These are phyloP conservation scores for Mortierella sp. DNA, from an alignment of 371 early-diverging fungal genomes.

Conservation along the genomic window DNA sequence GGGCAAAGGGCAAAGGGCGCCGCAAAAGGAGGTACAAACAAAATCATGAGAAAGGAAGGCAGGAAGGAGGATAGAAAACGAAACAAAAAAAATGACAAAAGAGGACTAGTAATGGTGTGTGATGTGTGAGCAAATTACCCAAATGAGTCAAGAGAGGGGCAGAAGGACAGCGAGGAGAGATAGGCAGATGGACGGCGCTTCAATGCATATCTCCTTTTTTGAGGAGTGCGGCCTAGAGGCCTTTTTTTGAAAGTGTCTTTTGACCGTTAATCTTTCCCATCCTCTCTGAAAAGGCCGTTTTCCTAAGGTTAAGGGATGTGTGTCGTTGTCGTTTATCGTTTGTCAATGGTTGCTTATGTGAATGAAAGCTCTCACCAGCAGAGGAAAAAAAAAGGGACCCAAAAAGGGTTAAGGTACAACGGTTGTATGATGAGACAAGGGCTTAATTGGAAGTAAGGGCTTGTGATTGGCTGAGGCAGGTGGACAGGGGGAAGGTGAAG, in stretches of 20 bases:
- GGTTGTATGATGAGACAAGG: neutral
- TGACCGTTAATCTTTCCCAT: neutral
- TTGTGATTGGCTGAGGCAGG: neutral
- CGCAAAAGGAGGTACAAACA: neutral
- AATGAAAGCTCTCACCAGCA: neutral
- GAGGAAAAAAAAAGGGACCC: neutral
- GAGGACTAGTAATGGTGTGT: neutral
- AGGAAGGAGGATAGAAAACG: neutral
- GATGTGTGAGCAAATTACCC: neutral
- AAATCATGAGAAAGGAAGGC: neutral
- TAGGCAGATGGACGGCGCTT: neutral
- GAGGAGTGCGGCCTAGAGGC: neutral
- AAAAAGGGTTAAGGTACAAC: neutral
- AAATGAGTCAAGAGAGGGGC: neutral
- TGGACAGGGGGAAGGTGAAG: too few relatives aligned
- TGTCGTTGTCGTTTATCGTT: neutral
- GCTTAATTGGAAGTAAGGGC: neutral
- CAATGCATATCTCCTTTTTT: neutral
- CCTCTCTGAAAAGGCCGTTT: neutral
- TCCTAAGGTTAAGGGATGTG: neutral
- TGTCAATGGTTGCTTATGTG: conserved; percentile 2
- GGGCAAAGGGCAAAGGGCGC: neutral
- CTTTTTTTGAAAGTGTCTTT: neutral
- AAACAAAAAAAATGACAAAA: neutral
- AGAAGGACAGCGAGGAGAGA: neutral